Conservation (phyloP, 2,329 filamentous ascomycete species). For the Diplodia scrobiculata region DNA sequence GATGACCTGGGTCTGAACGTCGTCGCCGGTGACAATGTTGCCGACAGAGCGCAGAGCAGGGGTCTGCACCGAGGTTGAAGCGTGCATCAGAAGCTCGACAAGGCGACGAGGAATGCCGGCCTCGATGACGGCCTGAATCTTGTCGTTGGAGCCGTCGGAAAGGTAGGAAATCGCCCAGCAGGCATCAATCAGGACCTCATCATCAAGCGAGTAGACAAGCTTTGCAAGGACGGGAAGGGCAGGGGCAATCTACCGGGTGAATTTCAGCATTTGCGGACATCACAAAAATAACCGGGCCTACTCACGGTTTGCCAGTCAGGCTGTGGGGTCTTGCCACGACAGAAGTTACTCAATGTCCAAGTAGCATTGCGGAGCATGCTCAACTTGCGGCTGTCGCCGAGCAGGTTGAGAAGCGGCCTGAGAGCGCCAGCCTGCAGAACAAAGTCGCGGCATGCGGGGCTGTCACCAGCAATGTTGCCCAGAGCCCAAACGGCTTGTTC, state of each 20-base stretch:
- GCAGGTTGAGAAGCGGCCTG: slow-evolving; percentile 81
- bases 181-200: slow-evolving; percentile 96
- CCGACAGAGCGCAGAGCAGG: slow-evolving; percentile 95
- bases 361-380: slow-evolving; percentile 99
- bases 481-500: slow-evolving; percentile 99
- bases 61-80: slow-evolving; percentile 96
- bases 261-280: neutral
- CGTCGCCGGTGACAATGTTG: slow-evolving; percentile 98
- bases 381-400: slow-evolving; percentile 96
- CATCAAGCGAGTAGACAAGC: slow-evolving; percentile 96
- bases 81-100: slow-evolving; percentile 96
- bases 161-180: slow-evolving; percentile 99
- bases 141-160: slow-evolving; percentile 96
- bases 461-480: slow-evolving; percentile 98
- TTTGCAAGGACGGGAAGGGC: slow-evolving; percentile 94
- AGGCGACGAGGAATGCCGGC: slow-evolving; percentile 94
- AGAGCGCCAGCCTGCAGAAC: slow-evolving; percentile 89
- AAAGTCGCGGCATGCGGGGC: slow-evolving; percentile 95
- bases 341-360: slow-evolving; percentile 99
- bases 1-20: slow-evolving; percentile 98
- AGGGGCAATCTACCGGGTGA: slow-evolving; percentile 72
- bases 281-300: slow-evolving; percentile 33
- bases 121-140: slow-evolving; percentile 99
- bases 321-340: slow-evolving; percentile 98
- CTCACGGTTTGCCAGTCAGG: slow-evolving; percentile 95